Conservation (phyloP, 306 rosid genomes). For the Chamaecrista fasciculata region DNA sequence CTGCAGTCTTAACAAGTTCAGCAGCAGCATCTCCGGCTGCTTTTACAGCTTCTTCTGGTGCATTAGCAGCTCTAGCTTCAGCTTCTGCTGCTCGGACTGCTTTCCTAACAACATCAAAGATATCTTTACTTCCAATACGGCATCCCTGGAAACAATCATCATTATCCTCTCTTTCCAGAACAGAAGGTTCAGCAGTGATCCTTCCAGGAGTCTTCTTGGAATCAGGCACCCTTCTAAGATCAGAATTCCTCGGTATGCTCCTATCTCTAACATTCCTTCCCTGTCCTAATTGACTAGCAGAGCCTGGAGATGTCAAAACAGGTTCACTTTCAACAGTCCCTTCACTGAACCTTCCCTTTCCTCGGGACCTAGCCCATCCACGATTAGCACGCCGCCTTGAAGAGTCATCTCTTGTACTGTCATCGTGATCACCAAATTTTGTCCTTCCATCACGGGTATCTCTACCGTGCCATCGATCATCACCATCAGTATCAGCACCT, state of each 20-base stretch:
- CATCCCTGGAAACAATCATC: conserved; percentile 89
- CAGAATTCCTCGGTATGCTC: conserved; percentile 48
- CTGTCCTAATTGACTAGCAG: conserved; percentile 62
- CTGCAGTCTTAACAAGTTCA: conserved; percentile 90
- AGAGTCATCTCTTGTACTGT: conserved; percentile 72
- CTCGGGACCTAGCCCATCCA: conserved; percentile 63
- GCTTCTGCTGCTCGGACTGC: conserved; percentile 92
- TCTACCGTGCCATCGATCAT: conserved; percentile 61
- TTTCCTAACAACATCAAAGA: conserved; percentile 69
- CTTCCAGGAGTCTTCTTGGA: conserved; percentile 47
- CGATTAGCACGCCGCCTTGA: conserved; percentile 76
- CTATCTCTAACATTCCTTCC: conserved; percentile 69
- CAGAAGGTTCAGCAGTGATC: conserved; percentile 42
- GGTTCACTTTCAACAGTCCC: conserved; percentile 69
- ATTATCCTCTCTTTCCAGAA: conserved; percentile 67
- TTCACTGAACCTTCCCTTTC: conserved; percentile 78
- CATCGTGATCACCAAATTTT: conserved; percentile 70
- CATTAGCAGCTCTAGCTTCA: conserved; percentile 90
- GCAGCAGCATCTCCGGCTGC: conserved; percentile 99
- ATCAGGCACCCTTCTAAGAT: conserved; percentile 56
- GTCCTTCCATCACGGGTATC: conserved; percentile 69
- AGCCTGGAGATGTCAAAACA: conserved; percentile 64
- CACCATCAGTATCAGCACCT: conserved; percentile 55
- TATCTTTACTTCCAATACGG: conserved; percentile 71
- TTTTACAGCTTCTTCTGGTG: conserved; percentile 90